These are phyloP conservation scores for Boletus subparvulus DNA, from an alignment of 768 basidiomycete species.

Conservation along the genomic window DNA sequence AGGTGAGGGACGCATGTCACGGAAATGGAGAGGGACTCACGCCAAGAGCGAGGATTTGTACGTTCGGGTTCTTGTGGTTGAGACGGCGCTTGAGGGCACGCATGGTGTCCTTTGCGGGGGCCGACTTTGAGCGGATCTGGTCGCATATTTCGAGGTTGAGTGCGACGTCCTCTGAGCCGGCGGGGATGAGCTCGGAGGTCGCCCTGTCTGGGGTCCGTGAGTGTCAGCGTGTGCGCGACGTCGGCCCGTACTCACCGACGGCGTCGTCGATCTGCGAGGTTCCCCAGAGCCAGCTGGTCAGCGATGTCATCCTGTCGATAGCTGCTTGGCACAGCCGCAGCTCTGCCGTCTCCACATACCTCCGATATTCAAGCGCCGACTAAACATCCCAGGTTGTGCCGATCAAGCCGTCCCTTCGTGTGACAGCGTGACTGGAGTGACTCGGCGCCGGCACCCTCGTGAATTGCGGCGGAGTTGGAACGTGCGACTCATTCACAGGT, in stretches of 20 bases:
- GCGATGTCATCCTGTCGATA: constrained; percentile 48
- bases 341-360: constrained; percentile 14
- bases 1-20: constrained; percentile 2
- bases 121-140: constrained; percentile 90
- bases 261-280: constrained; percentile 81
- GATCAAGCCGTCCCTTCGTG: constrained; percentile 3
- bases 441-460: constrained; percentile 17
- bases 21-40: constrained; percentile 48
- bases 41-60: constrained; percentile 81
- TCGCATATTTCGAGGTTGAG: constrained; percentile 95
- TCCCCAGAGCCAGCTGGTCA: constrained; percentile 77
- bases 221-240: constrained; percentile 11
- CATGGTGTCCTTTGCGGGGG: constrained; percentile 83
- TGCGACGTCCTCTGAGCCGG: constrained; percentile 86
- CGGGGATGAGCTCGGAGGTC: constrained; percentile 86
- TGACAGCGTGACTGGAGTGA: constrained; percentile 21
- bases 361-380: constrained; percentile 26
- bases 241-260: constrained; percentile 54
- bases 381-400: not conserved
- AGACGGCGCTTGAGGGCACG: constrained; percentile 83
- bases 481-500: constrained; percentile 33
- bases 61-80: constrained; percentile 94
- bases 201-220: constrained; percentile 72
- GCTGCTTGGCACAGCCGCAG: constrained; percentile 17
- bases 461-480: constrained; percentile 37